Evolutionary conservation across 495 filamentous ascomycete genomes (phyloP), one percentile per base, ranked within the genome.

Genomic region (Letharia lupina): DNA sequence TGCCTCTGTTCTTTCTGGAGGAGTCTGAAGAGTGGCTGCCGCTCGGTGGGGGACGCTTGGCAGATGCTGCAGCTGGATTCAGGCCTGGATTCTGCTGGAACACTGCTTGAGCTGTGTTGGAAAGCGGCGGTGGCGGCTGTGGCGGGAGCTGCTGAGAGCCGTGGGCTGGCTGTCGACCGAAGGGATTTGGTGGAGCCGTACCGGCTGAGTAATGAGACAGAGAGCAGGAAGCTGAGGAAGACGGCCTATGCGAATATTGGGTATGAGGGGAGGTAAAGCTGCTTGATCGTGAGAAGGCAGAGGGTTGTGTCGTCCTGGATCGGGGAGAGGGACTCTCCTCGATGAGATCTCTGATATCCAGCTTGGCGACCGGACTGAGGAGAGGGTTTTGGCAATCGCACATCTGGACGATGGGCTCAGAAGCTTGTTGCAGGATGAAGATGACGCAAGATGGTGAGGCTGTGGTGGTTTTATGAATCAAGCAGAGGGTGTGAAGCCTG

Each of bases 1-100:
- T 97, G 57, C 56, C 54, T 74, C 96, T 93, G 75, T 91, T 96
- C 78, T 96, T 97, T 13, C 90, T 90, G 8, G 91, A 91, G 0
- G 89, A 89, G 68, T 92, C 89, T 54, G 80, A 78, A 15, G 85
- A 20, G 31, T 65, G 67, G 4, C 66, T 60, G 35, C 64, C 67
- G 16, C 62, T 35, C 23, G 70, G 58, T 23, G 67, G 48, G 44
- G 71, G 56, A 52, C 71, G 69, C 40, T 73, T 73, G 41, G 65
- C 40, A 5, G 69, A 63, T 20, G 60, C 60, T 41, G 60, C 52
- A 45, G 64, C 44, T 58, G 63, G 48, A 41, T 65, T 41, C 7
- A 60, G 57, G 23, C 40, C 42, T 41, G 42, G 48, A 28, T 54
- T 62, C 31, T 41, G 48, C 56, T 62, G 48, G 54, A 64, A 56